Conservation (phyloP, 768 basidiomycete genomes). For the Psilocybe cyanescens region DNA sequence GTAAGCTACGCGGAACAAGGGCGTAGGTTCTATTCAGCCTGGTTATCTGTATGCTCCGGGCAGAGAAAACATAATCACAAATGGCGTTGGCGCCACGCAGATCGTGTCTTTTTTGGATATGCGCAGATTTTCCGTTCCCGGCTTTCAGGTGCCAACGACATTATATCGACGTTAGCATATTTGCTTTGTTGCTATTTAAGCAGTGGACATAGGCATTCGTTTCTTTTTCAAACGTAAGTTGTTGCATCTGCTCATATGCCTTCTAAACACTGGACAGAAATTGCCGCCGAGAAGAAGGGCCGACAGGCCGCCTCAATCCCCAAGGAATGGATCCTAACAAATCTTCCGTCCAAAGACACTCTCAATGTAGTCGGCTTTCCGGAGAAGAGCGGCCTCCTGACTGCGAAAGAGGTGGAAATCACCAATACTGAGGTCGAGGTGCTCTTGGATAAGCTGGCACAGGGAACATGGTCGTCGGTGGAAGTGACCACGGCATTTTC, state of each 20-base stretch:
- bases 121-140: no score
- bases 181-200: no score
- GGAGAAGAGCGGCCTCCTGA: constrained; percentile 58
- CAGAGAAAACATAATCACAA: no score
- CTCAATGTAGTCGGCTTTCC: constrained; percentile 62
- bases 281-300: constrained; percentile 56
- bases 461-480: constrained; percentile 61
- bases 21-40: no score
- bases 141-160: no score
- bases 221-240: background rate
- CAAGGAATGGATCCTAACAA: constrained; percentile 59
- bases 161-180: no score
- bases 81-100: no score
- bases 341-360: constrained; percentile 46
- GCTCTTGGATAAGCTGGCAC: constrained; percentile 58
- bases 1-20: constrained; percentile 6
- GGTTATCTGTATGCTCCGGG: no score
- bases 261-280: constrained; percentile 49
- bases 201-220: no score
- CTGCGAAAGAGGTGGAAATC: constrained; percentile 50
- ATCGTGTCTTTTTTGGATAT: no score
- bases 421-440: constrained; percentile 44
- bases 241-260: constrained; percentile 14
- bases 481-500: constrained; percentile 75
- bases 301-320: constrained; percentile 63